Base-by-base conservation (phyloP, 352 stramenopile genomes). In the Globisporangium paroecandrum region DNA sequence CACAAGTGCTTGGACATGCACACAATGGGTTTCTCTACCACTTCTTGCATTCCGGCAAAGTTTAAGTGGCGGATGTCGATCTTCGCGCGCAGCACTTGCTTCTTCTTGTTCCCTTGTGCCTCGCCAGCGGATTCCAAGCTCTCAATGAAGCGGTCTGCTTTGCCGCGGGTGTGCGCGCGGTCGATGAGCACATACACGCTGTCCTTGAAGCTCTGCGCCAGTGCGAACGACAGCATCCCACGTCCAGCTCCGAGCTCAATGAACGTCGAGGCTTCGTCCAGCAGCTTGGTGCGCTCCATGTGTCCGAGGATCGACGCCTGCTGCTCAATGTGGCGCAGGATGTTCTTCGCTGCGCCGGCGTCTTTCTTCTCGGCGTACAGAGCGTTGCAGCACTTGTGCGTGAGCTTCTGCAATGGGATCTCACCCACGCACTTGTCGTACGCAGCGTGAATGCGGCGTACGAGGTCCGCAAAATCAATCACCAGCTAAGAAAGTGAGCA, bases 1-100 rank as follows among this genome's bases (percentile, higher is more conserved):
- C 87, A 95, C 38, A 95, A 65, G 58, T 95, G 87, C 71, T 95
- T 95, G 59, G 87, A 95, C 76, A 95, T 93, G 65, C 83, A 88
- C 8, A 95, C 83, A 22, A 95, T 69, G 0, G 79, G 72, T 36
- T 78, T 79, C 54, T 79, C 63, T 0, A 51, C 34, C 3, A 91
- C 67, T 58, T 90, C 78, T 43, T 74, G 25, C 77, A 95, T 89
- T 0, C 78, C 85, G 1, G 78, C 74, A 29, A 94, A 81, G 65
- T 95, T 89, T 25, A 95, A 64, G 59, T 95, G 87, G 24, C 87
- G 87, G 74, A 95, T 93, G 60, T 94, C 87, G 54, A 95, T 94
- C 66, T 94, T 94, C 6, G 83, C 85, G 3, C 87, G 83, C 36
- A 90, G 22, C 1, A 83, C 80, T 27, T 66, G 75, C 5, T 68